Evolutionary conservation across 2,329 filamentous ascomycete genomes (phyloP).

Genomic region (Tolypocladium tropicale): DNA sequence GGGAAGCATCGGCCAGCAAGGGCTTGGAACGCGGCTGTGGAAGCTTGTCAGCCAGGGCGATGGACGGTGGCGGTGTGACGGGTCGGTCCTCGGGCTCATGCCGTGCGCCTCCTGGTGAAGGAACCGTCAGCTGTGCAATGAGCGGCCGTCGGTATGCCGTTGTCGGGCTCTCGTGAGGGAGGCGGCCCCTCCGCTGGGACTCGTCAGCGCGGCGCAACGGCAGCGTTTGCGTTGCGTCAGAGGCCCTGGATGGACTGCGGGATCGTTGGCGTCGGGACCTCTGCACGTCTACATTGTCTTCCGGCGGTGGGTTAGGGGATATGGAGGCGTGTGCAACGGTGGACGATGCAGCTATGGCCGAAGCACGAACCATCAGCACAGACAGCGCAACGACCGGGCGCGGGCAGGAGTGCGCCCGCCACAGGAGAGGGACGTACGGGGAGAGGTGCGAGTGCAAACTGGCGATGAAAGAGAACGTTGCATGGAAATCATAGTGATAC

Average conservation of each 20-base stretch:
- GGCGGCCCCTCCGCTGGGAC: conserved; percentile 26
- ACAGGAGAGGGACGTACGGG: conserved; percentile 40
- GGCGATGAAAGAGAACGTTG: conserved; percentile 53
- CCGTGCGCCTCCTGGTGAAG: conserved; percentile 17
- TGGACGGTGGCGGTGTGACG: conserved; percentile 15
- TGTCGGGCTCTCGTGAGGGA: conserved; percentile 24
- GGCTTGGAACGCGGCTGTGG: conserved; percentile 35
- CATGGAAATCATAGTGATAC: conserved; percentile 50
- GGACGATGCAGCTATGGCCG: conserved; percentile 20
- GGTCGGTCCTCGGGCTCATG: conserved; percentile 15
- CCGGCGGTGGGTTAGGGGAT: conserved; percentile 45
- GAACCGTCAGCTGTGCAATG: conserved; percentile 32
- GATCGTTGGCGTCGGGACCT: conserved; percentile 41
- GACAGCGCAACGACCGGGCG: background rate
- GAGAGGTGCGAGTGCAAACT: conserved; percentile 45
- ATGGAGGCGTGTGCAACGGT: conserved; percentile 29
- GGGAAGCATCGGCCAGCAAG: conserved; percentile 55
- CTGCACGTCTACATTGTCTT: conserved; percentile 38
- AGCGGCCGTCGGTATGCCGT: conserved; percentile 36
- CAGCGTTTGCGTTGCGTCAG: conserved; percentile 31
- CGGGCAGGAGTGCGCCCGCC: conserved; percentile 3
- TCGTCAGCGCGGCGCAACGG: conserved; percentile 34
- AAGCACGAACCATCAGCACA: conserved; percentile 18
- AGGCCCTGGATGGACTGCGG: conserved; percentile 42
- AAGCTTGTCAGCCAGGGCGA: conserved; percentile 30